Evolutionary conservation across 2,329 filamentous ascomycete species (phyloP).

Genomic region (Paramyrothecium roridum): DNA sequence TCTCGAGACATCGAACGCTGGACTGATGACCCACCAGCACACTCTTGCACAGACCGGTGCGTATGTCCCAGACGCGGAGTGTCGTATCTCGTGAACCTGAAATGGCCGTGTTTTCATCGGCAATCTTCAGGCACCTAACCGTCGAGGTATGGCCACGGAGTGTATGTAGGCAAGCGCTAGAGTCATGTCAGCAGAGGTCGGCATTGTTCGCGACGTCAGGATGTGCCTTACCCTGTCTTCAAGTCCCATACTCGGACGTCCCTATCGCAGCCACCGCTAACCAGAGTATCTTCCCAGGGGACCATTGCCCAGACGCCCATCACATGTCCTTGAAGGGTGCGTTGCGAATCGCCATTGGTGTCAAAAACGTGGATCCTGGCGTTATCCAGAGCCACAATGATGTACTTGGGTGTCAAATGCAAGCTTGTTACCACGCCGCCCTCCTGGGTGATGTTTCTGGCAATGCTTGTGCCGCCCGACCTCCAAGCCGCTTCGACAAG

Average conservation of each 20-base stretch:
- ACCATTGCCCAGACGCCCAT: conserved; percentile 99
- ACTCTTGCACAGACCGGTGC: conserved; percentile 82
- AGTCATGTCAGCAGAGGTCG: conserved; percentile 12
- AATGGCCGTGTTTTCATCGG: conserved; percentile 87
- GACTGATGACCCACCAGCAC: conserved; percentile 93
- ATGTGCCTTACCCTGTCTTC: conserved; percentile 70
- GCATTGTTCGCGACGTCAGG: neutral
- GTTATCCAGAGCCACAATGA: conserved; percentile 95
- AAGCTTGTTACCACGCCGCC: conserved; percentile 95
- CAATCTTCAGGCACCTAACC: conserved; percentile 97
- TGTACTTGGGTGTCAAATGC: conserved; percentile 92
- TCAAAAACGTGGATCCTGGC: conserved; percentile 98
- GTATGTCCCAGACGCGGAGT: conserved; percentile 90
- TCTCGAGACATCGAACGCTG: conserved; percentile 91
- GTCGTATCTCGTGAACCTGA: conserved; percentile 96
- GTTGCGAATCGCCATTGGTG: conserved; percentile 81
- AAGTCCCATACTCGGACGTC: conserved; percentile 98
- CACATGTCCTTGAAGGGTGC: conserved; percentile 89
- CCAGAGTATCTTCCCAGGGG: conserved; percentile 90
- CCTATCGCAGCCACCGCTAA: conserved; percentile 93
- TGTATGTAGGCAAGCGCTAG: conserved; percentile 71
- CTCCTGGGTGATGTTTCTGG: conserved; percentile 89
- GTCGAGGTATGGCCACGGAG: conserved; percentile 95
- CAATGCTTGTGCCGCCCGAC: conserved; percentile 79
- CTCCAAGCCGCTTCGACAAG: conserved; percentile 97